phyloP scores from a whole-genome alignment of 805 yeast species.

The Yamadazyma phyllophila region DNA sequence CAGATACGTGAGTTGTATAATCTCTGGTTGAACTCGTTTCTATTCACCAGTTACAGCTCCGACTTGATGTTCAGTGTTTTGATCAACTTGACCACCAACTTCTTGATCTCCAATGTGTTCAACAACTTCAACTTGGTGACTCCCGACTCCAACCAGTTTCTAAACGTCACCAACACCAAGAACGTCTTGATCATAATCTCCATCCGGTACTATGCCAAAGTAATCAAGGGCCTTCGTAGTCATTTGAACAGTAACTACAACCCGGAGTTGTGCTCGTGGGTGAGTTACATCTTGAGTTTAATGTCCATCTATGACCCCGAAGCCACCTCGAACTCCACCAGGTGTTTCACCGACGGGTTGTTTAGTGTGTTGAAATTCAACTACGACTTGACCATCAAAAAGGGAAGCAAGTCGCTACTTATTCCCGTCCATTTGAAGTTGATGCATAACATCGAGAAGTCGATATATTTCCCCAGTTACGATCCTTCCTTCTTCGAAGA shows the following conservation, averaged over 20 bases:
- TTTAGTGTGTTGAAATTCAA: conserved; percentile 33
- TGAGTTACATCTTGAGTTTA: conserved; percentile 35
- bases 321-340: conserved; percentile 34
- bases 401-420: conserved; percentile 15
- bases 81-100: conserved; percentile 38
- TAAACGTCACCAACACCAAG: conserved; percentile 17
- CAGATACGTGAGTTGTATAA: conserved; percentile 30
- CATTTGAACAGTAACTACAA: conserved; percentile 26
- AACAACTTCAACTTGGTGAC: conserved; percentile 15
- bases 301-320: conserved; percentile 45
- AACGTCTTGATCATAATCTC: conserved; percentile 30
- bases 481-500: conserved; percentile 31
- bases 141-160: conserved; percentile 12
- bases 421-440: conserved; percentile 33
- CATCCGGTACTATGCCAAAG: conserved; percentile 35
- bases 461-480: conserved; percentile 37
- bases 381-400: conserved; percentile 16
- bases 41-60: conserved; percentile 22
- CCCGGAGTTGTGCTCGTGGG: conserved; percentile 32
- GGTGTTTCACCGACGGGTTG: conserved; percentile 41
- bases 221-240: conserved; percentile 31
- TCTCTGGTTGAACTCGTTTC: conserved; percentile 32
- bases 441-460: conserved; percentile 32
- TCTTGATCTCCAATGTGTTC: conserved; percentile 30
- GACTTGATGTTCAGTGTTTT: conserved; percentile 36